phyloP scores from a whole-genome alignment of 495 filamentous ascomycete genomes.

The Bombardia bombarda region DNA sequence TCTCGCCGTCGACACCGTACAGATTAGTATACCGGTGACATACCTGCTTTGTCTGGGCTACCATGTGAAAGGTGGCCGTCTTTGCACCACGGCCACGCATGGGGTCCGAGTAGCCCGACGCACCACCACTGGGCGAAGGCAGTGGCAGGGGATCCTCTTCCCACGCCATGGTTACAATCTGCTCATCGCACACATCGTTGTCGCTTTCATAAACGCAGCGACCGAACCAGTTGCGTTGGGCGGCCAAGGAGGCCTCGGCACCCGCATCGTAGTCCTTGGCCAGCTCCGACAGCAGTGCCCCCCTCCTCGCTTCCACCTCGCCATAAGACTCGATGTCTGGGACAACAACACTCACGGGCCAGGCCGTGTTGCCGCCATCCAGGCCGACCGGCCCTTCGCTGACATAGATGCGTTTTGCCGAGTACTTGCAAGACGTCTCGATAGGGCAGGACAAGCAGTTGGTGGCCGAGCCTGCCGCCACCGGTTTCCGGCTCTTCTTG shows the following conservation, averaged over 20 bases:
- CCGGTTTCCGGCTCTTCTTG: conserved; percentile 62
- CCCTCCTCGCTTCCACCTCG: conserved; percentile 27
- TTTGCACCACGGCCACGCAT: conserved; percentile 56
- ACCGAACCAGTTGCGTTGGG: conserved; percentile 72
- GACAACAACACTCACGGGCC: conserved; percentile 82
- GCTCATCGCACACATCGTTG: conserved; percentile 89
- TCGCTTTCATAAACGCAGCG: conserved; percentile 89
- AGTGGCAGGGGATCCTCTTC: conserved; percentile 48
- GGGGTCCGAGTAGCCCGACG: conserved; percentile 2
- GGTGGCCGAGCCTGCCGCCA: conserved; percentile 62
- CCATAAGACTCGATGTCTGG: conserved; percentile 80
- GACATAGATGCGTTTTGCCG: conserved; percentile 76
- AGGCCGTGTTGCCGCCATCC: conserved; percentile 50
- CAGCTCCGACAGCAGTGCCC: conserved; percentile 44
- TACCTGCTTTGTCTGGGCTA: conserved; percentile 77
- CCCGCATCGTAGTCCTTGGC: conserved; percentile 56
- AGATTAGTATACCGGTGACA: conserved; percentile 75
- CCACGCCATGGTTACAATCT: conserved; percentile 81
- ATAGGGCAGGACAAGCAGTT: conserved; percentile 78
- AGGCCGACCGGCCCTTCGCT: conserved; percentile 32
- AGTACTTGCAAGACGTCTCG: conserved; percentile 70
- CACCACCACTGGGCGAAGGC: background rate
- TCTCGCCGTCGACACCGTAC: conserved; percentile 80
- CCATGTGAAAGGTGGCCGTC: conserved; percentile 88
- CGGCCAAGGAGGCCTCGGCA: conserved; percentile 45